Conservation (phyloP, 495 filamentous ascomycete genomes). For the Pseudoneurospora amorphoporcata region DNA sequence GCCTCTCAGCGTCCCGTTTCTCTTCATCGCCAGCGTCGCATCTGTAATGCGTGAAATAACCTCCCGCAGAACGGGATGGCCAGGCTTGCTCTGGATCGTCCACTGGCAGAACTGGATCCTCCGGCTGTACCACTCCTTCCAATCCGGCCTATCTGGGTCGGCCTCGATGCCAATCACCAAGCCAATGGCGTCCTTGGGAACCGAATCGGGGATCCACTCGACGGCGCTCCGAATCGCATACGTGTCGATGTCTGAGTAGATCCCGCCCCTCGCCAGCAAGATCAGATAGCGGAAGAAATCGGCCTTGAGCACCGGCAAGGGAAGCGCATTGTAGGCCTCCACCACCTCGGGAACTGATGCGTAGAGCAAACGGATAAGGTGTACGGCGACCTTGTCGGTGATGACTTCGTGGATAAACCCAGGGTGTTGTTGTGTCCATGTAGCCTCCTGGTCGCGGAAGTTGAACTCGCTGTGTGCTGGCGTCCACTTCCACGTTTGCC, state of each 20-base stretch:
- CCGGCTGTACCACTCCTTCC: conserved; percentile 91
- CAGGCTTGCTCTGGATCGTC: conserved; percentile 94
- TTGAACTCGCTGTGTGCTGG: conserved; percentile 72
- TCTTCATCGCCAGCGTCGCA: conserved; percentile 68
- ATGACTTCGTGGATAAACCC: conserved; percentile 94
- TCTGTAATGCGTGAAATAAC: conserved; percentile 78
- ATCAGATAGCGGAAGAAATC: conserved; percentile 98
- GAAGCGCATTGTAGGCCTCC: conserved; percentile 82
- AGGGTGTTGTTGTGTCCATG: conserved; percentile 84
- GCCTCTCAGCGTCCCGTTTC: conserved; percentile 51
- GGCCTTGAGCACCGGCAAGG: conserved; percentile 82
- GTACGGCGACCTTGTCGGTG: conserved; percentile 73
- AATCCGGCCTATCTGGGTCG: conserved; percentile 85
- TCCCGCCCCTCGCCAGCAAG: conserved; percentile 82
- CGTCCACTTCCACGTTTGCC: conserved; percentile 97
- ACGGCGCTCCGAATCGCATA: conserved; percentile 68
- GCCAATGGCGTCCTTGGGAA: conserved; percentile 68
- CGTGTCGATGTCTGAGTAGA: conserved; percentile 97
- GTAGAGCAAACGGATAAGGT: conserved; percentile 78
- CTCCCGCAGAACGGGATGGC: conserved; percentile 83
- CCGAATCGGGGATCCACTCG: conserved; percentile 74
- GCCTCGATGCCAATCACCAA: conserved; percentile 92
- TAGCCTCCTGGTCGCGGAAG: conserved; percentile 74
- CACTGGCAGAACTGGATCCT: conserved; percentile 98
- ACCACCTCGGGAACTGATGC: conserved; percentile 78